Base-by-base conservation (phyloP, 2,329 filamentous ascomycete genomes). In the Aspergillus fijiensis region DNA sequence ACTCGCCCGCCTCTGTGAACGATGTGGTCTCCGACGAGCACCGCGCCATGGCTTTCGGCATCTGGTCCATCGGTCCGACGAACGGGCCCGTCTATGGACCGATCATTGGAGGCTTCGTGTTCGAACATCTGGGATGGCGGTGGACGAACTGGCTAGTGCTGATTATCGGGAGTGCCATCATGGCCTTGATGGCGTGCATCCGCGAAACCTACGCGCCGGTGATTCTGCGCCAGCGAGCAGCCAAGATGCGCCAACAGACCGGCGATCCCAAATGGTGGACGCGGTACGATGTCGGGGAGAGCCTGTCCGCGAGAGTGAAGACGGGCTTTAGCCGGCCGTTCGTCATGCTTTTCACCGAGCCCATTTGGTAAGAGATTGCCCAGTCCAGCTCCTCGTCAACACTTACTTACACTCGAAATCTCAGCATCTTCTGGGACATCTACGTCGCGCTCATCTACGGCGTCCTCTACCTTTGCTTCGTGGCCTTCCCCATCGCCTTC, bases 401-500 rank as follows among this genome's bases (percentile, higher is more conserved):
- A 2, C 27, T 6, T 27, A 9, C 6, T 27, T 1, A 27, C 27
- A 6, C 7, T 7, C 27, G 27, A 2, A 0, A 27, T 27, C 27
- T 27, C 14, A 88, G 86, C 79, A 89, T 92, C 19, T 86, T 86
- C 70, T 92, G 85, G 85, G 84, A 88, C 68, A 69, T 84, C 19
- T 89, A 88, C 67, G 84, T 89, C 62, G 83, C 89, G 0, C 78
- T 96, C 35, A 85, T 95, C 33, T 96, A 96, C 71, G 90, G 86
- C 16, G 90, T 95, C 47, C 80, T 96, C 3, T 94, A 93, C 68
- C 85, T 96, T 23, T 94, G 90, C 75, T 96, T 96, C 77, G 88
- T 96, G 14, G 90, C 90, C 10, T 95, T 95, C 72, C 92, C 92
- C 0, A 88, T 95, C 60, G 88, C 95, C 53, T 96, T 94, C 74